Conservation (phyloP, 371 early-diverging fungal species). For the Saksenaea oblongispora region DNA sequence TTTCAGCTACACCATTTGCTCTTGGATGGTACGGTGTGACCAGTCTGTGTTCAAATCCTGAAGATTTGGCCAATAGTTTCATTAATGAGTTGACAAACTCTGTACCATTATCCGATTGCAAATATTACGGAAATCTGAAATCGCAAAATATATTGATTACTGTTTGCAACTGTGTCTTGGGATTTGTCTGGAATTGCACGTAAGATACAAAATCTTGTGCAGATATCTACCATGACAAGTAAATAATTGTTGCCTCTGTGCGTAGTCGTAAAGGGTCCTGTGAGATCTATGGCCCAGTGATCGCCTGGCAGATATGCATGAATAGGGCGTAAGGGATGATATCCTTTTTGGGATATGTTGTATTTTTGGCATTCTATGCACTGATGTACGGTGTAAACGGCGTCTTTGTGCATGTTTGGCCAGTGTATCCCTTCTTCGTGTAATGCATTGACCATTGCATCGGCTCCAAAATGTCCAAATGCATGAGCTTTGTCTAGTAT, state of each 20-base stretch:
- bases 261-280: constrained; percentile 21
- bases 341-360: constrained; percentile 14
- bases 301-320: constrained; percentile 17
- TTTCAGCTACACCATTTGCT: too few relatives aligned
- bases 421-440: constrained; percentile 16
- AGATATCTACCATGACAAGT: constrained; percentile 23
- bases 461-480: constrained; percentile 22
- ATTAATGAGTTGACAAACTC: constrained; percentile 22
- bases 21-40: too few relatives aligned
- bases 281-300: constrained; percentile 27
- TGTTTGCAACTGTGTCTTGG: constrained; percentile 11
- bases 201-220: constrained; percentile 19
- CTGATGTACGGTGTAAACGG: constrained; percentile 3
- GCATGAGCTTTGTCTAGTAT: constrained; percentile 12
- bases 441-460: constrained; percentile 11
- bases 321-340: constrained; percentile 21
- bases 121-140: constrained; percentile 20
- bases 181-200: constrained; percentile 21
- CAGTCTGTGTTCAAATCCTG: constrained; percentile 27
- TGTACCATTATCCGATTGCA: constrained; percentile 27
- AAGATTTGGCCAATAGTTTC: not conserved
- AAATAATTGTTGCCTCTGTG: constrained; percentile 12
- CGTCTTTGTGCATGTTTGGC: constrained; percentile 21
- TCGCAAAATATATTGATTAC: constrained; percentile 16
- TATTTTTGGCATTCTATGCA: constrained; percentile 20